These are phyloP conservation scores for Podospora tetraspora DNA, from an alignment of 495 filamentous ascomycete species.

Conservation along the genomic window DNA sequence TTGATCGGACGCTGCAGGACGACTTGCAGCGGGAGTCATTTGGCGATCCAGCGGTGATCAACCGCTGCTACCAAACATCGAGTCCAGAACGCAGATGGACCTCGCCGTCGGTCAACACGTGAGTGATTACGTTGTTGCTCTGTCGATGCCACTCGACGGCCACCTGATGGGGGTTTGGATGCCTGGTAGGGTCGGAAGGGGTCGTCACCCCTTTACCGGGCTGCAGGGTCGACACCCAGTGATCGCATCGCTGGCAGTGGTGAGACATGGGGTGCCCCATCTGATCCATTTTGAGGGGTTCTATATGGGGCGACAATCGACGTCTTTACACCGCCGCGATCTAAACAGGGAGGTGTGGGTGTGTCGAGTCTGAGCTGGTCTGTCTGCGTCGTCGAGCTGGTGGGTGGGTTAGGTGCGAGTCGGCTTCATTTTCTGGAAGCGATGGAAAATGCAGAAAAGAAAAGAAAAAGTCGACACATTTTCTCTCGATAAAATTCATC, in stretches of 20 bases:
- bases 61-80: background rate
- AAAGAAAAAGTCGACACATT: background rate
- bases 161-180: background rate
- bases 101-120: background rate
- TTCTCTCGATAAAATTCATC: background rate
- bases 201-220: slow-evolving; percentile 6
- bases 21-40: background rate
- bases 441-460: background rate
- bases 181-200: background rate
- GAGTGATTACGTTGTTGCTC: background rate
- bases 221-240: slow-evolving; percentile 7
- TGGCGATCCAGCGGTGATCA: background rate
- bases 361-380: background rate
- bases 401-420: background rate
- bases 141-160: background rate
- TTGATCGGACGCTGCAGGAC: background rate
- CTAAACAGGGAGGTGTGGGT: background rate
- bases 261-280: slow-evolving; percentile 10
- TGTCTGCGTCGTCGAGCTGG: background rate
- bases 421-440: slow-evolving; percentile 4
- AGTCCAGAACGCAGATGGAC: background rate
- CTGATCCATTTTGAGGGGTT: slow-evolving; percentile 2
- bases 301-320: background rate
- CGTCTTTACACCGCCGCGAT: background rate
- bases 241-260: slow-evolving; percentile 9